phyloP scores from a whole-genome alignment of 108 stramenopile species.

The Conticribra weissflogii region DNA sequence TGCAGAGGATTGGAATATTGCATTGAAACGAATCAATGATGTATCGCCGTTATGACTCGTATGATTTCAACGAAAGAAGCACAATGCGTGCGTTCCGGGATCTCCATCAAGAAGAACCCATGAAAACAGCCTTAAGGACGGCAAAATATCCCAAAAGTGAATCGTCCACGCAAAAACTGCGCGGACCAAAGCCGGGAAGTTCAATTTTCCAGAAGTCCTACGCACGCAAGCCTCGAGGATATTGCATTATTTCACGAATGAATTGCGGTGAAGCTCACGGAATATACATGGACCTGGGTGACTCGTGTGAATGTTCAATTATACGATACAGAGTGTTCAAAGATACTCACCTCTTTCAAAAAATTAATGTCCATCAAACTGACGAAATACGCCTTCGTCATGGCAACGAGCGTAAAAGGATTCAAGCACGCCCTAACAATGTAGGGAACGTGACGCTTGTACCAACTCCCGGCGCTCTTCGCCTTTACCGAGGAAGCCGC shows the following conservation, averaged over 20 bases:
- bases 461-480: conserved; percentile 21
- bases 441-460: conserved; percentile 72
- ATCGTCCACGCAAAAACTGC: conserved; percentile 36
- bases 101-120: conserved; percentile 10
- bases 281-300: conserved; percentile 53
- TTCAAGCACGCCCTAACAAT: conserved; percentile 81
- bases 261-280: conserved; percentile 8
- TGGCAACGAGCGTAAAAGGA: conserved; percentile 71
- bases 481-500: conserved; percentile 21
- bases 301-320: too few species aligned
- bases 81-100: conserved; percentile 60
- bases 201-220: conserved; percentile 42
- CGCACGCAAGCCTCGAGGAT: conserved; percentile 36
- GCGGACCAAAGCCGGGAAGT: conserved; percentile 1
- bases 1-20: too few species aligned
- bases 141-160: conserved; percentile 27
- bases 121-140: conserved; percentile 73
- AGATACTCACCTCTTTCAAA: conserved; percentile 62
- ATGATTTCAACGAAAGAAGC: conserved; percentile 68
- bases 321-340: neutral
- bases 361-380: conserved; percentile 75
- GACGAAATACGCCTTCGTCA: conserved; percentile 77
- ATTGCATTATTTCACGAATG: neutral
- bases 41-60: conserved; percentile 73
- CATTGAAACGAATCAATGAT: too few species aligned